These are phyloP conservation scores for Lactarius pseudohatsudake DNA, from an alignment of 768 basidiomycete genomes.

Conservation along the genomic window DNA sequence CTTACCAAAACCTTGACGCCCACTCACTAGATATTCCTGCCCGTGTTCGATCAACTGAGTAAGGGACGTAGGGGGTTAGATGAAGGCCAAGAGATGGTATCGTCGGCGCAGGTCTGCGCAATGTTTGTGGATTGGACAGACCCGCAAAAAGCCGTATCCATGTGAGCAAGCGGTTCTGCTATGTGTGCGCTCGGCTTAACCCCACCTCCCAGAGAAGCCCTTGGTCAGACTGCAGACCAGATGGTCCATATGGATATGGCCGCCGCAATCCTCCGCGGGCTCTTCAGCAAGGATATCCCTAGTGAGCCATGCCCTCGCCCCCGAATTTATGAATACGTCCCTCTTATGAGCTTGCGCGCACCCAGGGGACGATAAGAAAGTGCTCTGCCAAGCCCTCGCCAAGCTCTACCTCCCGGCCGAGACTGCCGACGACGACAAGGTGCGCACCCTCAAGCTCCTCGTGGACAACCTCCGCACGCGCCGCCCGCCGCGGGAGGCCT, in stretches of 20 bases:
- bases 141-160: slow-evolving; percentile 64
- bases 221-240: slow-evolving; percentile 41
- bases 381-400: slow-evolving; percentile 45
- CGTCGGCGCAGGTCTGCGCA: slow-evolving; percentile 69
- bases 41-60: slow-evolving; percentile 61
- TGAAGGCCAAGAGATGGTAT: slow-evolving; percentile 71
- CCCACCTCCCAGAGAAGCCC: slow-evolving; percentile 39
- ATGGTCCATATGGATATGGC: slow-evolving; percentile 58
- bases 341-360: not conserved
- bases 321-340: too few relatives aligned
- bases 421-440: slow-evolving; percentile 62
- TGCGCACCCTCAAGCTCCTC: slow-evolving; percentile 60
- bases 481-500: slow-evolving; percentile 56
- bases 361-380: slow-evolving; percentile 50
- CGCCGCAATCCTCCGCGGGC: slow-evolving; percentile 46
- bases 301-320: slow-evolving; percentile 44
- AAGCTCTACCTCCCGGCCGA: slow-evolving; percentile 67
- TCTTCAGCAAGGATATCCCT: slow-evolving; percentile 49
- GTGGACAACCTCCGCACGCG: slow-evolving; percentile 59
- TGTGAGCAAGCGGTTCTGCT: slow-evolving; percentile 41
- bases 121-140: slow-evolving; percentile 90
- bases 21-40: slow-evolving; percentile 60
- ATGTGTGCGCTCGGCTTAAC: slow-evolving; percentile 1
- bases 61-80: slow-evolving; percentile 62
- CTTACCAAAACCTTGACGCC: slow-evolving; percentile 1